Evolutionary conservation across 495 filamentous ascomycete genomes (phyloP), one percentile per base, ranked within the genome.

Genomic region (Astrothelium macrocarpum): DNA sequence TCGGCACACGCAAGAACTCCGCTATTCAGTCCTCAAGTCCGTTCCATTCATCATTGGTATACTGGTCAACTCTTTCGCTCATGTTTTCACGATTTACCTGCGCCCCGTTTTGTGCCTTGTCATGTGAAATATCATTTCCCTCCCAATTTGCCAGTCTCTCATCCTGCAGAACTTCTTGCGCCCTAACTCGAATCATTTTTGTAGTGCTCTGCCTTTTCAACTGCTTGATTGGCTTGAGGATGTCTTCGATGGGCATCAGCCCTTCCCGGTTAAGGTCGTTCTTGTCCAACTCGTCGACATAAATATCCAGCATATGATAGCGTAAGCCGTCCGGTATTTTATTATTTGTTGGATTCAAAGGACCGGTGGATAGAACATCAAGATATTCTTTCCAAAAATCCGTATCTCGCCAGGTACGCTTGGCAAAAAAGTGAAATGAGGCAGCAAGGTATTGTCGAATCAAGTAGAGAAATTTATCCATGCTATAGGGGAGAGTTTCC

Each of bases 391-490:
- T 62, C 32, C 79, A 60, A 25, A 74, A 16, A 59, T 63, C 65
- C 42, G 61, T 67, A 39, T 72, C 56, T 18, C 73, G 46, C 78
- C 77, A 81, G 11, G 42, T 43, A 5, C 69, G 58, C 46, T 67
- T 60, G 23, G 65, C 79, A 64, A 84, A 78, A 64, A 82, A 80
- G 67, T 76, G 77, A 64, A 95, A 89, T 20, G 82, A 81, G 12
- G 87, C 83, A 16, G 81, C 81, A 14, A 98, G 75, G 63, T 90
- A 89, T 62, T 84, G 81, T 58, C 94, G 84, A 61, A 95, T 85
- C 28, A 99, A 79, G 67, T 89, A 80, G 59, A 99, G 79, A 72
- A 93, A 98, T 77, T 98, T 98, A 72, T 97, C 90, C 79, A 97
- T 85, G 12, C 72, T 66, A 58, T 32, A 10, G 23, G 20, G 49